Percentiles rank a stretch among this genome's conserved stretches.
These are phyloP conservation scores for Tolypocladium tropicale DNA, from an alignment of 2,329 filamentous ascomycete genomes.

Conservation along the genomic window DNA sequence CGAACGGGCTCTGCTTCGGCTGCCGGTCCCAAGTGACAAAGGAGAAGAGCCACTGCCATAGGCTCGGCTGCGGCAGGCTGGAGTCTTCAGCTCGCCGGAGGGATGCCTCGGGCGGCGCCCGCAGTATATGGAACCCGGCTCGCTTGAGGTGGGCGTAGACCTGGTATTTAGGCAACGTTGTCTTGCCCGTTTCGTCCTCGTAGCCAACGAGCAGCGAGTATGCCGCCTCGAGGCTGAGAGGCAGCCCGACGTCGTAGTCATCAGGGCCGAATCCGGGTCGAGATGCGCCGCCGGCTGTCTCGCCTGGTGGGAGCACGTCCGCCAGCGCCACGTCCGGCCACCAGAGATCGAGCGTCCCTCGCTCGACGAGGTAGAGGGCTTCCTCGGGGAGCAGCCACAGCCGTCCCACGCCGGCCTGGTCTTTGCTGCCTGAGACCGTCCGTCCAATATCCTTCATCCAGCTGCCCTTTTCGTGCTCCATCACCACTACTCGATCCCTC, in stretches of 20 bases:
- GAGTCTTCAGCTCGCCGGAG: slow-evolving; percentile 5
- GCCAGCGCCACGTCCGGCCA: slow-evolving; percentile 56
- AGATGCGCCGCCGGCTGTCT: slow-evolving; percentile 8
- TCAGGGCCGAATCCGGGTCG: slow-evolving; percentile 15
- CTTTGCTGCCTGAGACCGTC: slow-evolving; percentile 43
- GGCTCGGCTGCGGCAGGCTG: neutral
- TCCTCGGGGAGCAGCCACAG: slow-evolving; percentile 89
- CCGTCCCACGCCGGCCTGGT: slow-evolving; percentile 45
- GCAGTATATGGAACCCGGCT: slow-evolving; percentile 68
- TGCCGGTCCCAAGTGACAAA: slow-evolving; percentile 24
- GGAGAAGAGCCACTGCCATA: slow-evolving; percentile 46
- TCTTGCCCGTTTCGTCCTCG: slow-evolving; percentile 49
- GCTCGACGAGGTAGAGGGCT: slow-evolving; percentile 77
- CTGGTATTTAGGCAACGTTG: slow-evolving; percentile 68
- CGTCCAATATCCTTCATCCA: slow-evolving; percentile 69
- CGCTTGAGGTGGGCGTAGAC: slow-evolving; percentile 82
- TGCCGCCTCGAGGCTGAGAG: slow-evolving; percentile 82
- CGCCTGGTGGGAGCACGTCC: slow-evolving; percentile 31
- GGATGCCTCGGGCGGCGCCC: slow-evolving; percentile 41
- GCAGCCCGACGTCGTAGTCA: slow-evolving; percentile 55
- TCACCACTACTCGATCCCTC: slow-evolving; percentile 48
- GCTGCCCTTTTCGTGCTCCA: slow-evolving; percentile 64
- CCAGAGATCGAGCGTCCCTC: slow-evolving; percentile 77
- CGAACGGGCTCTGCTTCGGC: slow-evolving; percentile 25
- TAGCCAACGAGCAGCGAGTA: slow-evolving; percentile 76